A percentile compares a stretch with the other conserved stretches of the same genome.
These are phyloP conservation scores for Stephanodiscus triporus DNA, from an alignment of 108 stramenopile species.

Conservation along the genomic window DNA sequence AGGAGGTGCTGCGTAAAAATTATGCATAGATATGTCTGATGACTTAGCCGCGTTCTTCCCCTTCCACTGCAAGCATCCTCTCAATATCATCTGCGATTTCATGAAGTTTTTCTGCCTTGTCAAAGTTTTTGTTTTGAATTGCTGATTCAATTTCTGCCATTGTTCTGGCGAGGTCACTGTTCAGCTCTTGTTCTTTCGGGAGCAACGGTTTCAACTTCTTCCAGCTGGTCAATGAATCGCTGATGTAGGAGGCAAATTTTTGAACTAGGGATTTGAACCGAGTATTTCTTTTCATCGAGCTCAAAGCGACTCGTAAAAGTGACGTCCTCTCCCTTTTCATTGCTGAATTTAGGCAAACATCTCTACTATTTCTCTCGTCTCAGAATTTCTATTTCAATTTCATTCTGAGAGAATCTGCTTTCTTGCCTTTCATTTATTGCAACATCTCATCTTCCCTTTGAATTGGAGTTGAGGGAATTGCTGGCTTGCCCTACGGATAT, in stretches of 20 bases:
- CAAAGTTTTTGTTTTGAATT: slow-evolving; percentile 70
- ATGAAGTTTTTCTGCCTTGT: slow-evolving; percentile 64
- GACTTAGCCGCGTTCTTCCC: slow-evolving; percentile 11
- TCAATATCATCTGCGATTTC: slow-evolving; percentile 55
- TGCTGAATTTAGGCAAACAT: slow-evolving; percentile 19
- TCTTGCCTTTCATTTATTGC: slow-evolving; percentile 60
- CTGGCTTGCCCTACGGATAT: too few relatives aligned
- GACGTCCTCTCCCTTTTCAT: slow-evolving; percentile 57
- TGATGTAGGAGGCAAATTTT: slow-evolving; percentile 58
- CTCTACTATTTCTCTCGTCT: slow-evolving; percentile 4
- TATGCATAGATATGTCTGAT: not conserved
- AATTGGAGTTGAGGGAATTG: too few relatives aligned
- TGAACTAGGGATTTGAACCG: slow-evolving; percentile 39
- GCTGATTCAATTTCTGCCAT: slow-evolving; percentile 63
- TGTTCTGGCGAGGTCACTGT: slow-evolving; percentile 32
- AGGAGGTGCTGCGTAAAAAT: not conserved
- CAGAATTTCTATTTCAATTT: slow-evolving; percentile 46
- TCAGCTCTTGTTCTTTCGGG: slow-evolving; percentile 67
- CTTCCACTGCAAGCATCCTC: slow-evolving; percentile 59
- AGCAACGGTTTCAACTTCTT: slow-evolving; percentile 53
- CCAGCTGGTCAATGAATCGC: slow-evolving; percentile 58
- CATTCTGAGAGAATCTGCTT: slow-evolving; percentile 63
- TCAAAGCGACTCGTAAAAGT: slow-evolving; percentile 59
- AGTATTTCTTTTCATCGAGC: slow-evolving; percentile 61
- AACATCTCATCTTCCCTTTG: slow-evolving; percentile 57